Conservation (phyloP, 768 basidiomycete species). For the Trametes gibbosa region DNA sequence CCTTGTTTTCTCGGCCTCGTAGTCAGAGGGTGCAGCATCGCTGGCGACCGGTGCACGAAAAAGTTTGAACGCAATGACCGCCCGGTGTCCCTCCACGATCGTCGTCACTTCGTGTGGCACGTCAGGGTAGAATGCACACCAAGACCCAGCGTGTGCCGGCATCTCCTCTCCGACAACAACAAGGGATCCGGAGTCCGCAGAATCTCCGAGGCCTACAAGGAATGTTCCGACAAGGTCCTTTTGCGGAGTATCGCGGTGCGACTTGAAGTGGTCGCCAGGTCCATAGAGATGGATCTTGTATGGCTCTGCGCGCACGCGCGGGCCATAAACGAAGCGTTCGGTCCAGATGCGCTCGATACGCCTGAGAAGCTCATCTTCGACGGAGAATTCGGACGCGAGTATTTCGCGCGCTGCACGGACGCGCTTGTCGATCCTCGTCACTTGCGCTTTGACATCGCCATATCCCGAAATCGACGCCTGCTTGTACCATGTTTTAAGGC, state of each 20-base stretch:
- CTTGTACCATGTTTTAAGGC: constrained; percentile 14
- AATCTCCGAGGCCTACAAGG: constrained; percentile 32
- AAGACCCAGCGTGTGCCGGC: constrained; percentile 12
- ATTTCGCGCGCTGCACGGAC: constrained; percentile 31
- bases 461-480: constrained; percentile 24
- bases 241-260: constrained; percentile 31
- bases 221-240: constrained; percentile 33
- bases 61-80: constrained; percentile 33
- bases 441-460: constrained; percentile 25
- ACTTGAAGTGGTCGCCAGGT: constrained; percentile 26
- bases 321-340: constrained; percentile 21
- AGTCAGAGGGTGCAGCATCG: background rate
- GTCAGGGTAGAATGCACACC: constrained; percentile 35
- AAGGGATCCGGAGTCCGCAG: background rate
- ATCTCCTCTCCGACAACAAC: background rate
- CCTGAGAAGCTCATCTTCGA: constrained; percentile 17
- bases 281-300: constrained; percentile 36
- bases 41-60: constrained; percentile 16
- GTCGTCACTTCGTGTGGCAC: constrained; percentile 25
- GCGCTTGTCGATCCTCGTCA: constrained; percentile 25
- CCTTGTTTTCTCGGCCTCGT: background rate
- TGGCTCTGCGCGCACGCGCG: constrained; percentile 26
- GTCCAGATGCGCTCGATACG: constrained; percentile 19
- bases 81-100: constrained; percentile 22
- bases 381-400: constrained; percentile 21